Evolutionary conservation across 1,284 basidiomycete genomes (phyloP).

Genomic region (Cutaneotrichosporon cavernicola): DNA sequence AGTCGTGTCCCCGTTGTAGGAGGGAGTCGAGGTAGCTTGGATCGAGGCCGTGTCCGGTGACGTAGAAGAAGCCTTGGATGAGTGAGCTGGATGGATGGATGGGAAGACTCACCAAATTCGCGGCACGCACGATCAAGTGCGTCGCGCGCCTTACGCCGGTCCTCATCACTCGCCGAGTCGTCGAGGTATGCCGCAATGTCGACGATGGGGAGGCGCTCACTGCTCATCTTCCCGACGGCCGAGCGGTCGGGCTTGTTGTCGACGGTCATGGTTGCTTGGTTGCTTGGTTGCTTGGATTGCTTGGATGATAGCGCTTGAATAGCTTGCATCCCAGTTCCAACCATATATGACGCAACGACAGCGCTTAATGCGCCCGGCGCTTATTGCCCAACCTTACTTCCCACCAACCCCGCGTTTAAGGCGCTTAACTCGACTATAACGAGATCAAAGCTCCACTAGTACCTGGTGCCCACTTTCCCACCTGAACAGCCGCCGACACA

Average conservation of each 20-base stretch:
- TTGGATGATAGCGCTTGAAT: neutral
- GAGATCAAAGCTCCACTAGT: too few species aligned
- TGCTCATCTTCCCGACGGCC: conserved; percentile 3
- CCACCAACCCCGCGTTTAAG: too few species aligned
- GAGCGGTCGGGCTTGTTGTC: neutral
- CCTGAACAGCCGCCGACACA: too few species aligned
- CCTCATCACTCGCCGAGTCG: conserved; percentile 9
- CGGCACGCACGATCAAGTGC: conserved; percentile 71
- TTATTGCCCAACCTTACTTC: too few species aligned
- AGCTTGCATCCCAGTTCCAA: too few species aligned
- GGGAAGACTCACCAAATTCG: conserved; percentile 42
- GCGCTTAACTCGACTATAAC: too few species aligned
- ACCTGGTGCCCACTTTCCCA: too few species aligned
- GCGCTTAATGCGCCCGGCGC: too few species aligned
- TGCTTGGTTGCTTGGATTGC: neutral
- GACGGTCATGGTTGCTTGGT: neutral
- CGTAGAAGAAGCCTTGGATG: conserved; percentile 5
- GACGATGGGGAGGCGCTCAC: conserved; percentile 43
- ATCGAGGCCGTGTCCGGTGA: conserved; percentile 4
- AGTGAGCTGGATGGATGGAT: neutral
- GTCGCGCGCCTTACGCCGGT: conserved; percentile 55
- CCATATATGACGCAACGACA: neutral
- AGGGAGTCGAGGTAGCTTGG: conserved; percentile 38
- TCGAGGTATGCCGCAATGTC: conserved; percentile 46
- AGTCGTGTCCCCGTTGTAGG: conserved; percentile 63